A percentile compares a stretch with the other conserved stretches of the same genome.
Conservation (phyloP, 345 rosid species). For the Trapa bicornis region DNA sequence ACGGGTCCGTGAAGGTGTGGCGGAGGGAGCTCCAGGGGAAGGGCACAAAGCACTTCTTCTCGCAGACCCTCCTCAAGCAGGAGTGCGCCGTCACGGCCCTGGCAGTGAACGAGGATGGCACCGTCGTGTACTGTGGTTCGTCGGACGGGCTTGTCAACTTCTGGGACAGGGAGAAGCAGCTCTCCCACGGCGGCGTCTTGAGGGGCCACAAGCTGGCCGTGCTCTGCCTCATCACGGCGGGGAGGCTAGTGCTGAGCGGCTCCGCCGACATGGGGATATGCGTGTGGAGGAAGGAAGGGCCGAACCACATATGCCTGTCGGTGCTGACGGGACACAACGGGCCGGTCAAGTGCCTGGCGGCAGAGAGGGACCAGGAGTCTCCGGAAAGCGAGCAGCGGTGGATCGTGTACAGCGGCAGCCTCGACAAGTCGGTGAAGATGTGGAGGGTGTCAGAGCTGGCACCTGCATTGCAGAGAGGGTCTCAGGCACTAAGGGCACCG, state of each 20-base stretch:
- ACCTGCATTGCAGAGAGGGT: slow-evolving; percentile 19
- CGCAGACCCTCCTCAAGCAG: slow-evolving; percentile 65
- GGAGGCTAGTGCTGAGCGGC: slow-evolving; percentile 64
- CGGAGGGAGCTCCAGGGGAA: slow-evolving; percentile 74
- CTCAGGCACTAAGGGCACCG: neutral
- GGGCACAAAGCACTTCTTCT: slow-evolving; percentile 75
- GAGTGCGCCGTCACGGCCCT: slow-evolving; percentile 73
- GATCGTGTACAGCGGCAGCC: slow-evolving; percentile 86
- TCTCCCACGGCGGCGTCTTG: slow-evolving; percentile 54
- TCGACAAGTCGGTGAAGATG: slow-evolving; percentile 83
- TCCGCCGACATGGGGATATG: slow-evolving; percentile 77
- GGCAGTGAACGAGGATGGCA: slow-evolving; percentile 38
- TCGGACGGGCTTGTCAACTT: slow-evolving; percentile 78
- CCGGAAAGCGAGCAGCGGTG: slow-evolving; percentile 35
- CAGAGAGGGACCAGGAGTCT: slow-evolving; percentile 44
- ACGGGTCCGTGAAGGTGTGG: slow-evolving; percentile 83
- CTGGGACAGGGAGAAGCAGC: slow-evolving; percentile 49
- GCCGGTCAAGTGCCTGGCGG: slow-evolving; percentile 88
- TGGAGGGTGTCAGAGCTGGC: slow-evolving; percentile 69
- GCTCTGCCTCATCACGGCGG: slow-evolving; percentile 57
- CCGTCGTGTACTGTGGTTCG: slow-evolving; percentile 62
- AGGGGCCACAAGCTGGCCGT: slow-evolving; percentile 72
- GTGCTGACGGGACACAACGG: slow-evolving; percentile 58
- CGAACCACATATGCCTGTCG: slow-evolving; percentile 48
- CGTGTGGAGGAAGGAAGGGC: slow-evolving; percentile 56